Evolutionary conservation across 257 asterid species (phyloP).

Genomic region (Perilla frutescens): DNA sequence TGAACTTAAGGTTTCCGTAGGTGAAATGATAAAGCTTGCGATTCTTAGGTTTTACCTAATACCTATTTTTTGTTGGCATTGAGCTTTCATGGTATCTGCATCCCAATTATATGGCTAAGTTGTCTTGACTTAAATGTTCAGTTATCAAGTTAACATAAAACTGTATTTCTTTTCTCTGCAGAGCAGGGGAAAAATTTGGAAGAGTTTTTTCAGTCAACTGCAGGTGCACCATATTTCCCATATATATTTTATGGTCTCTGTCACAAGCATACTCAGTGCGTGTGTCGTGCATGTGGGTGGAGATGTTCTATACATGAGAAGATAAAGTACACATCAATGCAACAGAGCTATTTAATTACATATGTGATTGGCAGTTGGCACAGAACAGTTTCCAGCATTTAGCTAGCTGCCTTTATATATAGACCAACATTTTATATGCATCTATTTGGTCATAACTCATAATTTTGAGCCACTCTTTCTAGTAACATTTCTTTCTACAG

Average conservation of each 20-base stretch:
- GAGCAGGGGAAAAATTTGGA: slow-evolving; percentile 88
- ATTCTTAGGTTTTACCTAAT: not conserved
- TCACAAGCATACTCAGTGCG: too few species aligned
- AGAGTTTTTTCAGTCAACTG: slow-evolving; percentile 88
- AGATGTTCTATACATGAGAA: too few species aligned
- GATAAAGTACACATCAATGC: too few species aligned
- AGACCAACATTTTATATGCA: not conserved
- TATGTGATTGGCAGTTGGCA: too few species aligned
- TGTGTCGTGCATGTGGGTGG: too few species aligned
- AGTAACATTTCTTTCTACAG: slow-evolving; percentile 43
- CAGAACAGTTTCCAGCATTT: too few species aligned
- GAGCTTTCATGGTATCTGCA: not conserved
- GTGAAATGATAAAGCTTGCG: slow-evolving; percentile 2
- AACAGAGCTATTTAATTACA: too few species aligned
- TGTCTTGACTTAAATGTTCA: not conserved
- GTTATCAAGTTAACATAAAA: slow-evolving; percentile 8
- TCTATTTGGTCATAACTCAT: not conserved
- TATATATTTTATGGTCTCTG: not conserved
- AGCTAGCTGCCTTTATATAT: not conserved
- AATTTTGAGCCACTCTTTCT: not conserved
- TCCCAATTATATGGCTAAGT: not conserved
- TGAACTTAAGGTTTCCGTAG: not conserved
- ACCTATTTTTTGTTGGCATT: not conserved
- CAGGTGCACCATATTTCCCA: slow-evolving; percentile 54
- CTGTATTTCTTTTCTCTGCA: slow-evolving; percentile 44